These are phyloP conservation scores for Alternaria incomplexa DNA, from an alignment of 2,329 filamentous ascomycete genomes.

Conservation along the genomic window DNA sequence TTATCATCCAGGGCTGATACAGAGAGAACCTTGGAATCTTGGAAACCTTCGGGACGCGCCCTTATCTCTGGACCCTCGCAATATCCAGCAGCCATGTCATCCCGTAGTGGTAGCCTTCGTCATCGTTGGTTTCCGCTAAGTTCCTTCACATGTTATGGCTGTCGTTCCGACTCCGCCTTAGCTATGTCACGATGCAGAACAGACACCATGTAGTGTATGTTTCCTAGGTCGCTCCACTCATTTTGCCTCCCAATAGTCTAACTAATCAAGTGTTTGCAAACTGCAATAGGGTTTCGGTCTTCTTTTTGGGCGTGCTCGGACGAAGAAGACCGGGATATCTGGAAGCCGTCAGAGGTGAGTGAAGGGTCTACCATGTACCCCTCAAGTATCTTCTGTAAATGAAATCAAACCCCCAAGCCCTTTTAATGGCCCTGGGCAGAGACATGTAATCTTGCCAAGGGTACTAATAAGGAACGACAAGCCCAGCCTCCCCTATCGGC, in stretches of 20 bases:
- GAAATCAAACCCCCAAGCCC: background rate
- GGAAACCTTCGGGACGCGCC: background rate
- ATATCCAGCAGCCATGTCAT: background rate
- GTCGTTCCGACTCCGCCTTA: background rate
- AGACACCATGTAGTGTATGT: background rate
- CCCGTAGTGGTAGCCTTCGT: background rate
- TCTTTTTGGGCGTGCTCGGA: background rate
- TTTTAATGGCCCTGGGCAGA: background rate
- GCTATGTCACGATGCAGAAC: background rate
- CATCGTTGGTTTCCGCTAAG: background rate
- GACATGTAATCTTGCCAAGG: background rate
- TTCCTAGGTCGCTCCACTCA: background rate
- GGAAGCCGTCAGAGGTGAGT: background rate
- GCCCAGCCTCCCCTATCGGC: background rate
- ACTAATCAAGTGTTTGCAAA: background rate
- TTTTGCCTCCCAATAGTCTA: background rate
- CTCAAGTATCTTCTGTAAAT: background rate
- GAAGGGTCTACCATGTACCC: background rate
- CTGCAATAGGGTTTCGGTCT: background rate
- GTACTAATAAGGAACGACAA: background rate
- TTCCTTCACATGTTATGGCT: background rate
- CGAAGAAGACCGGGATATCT: background rate
- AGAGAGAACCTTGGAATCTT: background rate
- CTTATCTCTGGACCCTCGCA: background rate
- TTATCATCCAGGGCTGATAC: background rate